Base-by-base conservation (phyloP, 768 basidiomycete species). In the Pleurotus giganteus region DNA sequence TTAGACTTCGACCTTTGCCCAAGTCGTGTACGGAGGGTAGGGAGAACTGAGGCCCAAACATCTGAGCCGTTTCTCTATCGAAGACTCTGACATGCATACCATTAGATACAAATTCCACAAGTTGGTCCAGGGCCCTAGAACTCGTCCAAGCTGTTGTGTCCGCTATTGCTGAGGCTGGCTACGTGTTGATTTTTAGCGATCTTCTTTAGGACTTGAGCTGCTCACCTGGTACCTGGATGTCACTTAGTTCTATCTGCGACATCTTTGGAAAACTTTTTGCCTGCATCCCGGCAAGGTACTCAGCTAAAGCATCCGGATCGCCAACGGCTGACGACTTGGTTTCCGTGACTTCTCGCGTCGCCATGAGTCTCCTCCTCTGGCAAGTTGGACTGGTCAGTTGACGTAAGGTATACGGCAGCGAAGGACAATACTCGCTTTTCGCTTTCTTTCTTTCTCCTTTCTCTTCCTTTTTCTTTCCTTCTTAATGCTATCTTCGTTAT, bases 91-190 rank as follows among this genome's bases (percentile, higher is more conserved):
- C 36, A 60, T n/a, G n/a, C 75, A 36, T 58, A 92, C 94, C 79
- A 74, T 86, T 79, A 56, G 77, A 72, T 31, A 95, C 89, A 69
- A 95, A 96, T 42, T 86, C 81, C 60, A 78, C 77, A 41, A 96
- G 74, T 31, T 79, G 75, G 60, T 89, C 84, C 60, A 92, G 76
- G 36, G 84, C 85, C 69, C 91, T 79, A 60, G 84, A 78, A 45
- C 78, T 82, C 62, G 78, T 84, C 84, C 89, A 92, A 70, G 71
- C 61, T 9, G 81, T 84, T 55, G 91, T 93, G 68, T 94, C 90
- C 63, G 77, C 75, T 63, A 96, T 85, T 55, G 85, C 79, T 51
- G 73, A 74, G 67, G 82, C 91, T 92, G 74, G 74, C 81, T 82
- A 65, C 53, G 56, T 59, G 76, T 78, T 73, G 74, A 80, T 72